Evolutionary conservation across 2,329 filamentous ascomycete genomes (phyloP), one percentile per base, ranked within the genome.

Genomic region (Fusarium marasasianum): DNA sequence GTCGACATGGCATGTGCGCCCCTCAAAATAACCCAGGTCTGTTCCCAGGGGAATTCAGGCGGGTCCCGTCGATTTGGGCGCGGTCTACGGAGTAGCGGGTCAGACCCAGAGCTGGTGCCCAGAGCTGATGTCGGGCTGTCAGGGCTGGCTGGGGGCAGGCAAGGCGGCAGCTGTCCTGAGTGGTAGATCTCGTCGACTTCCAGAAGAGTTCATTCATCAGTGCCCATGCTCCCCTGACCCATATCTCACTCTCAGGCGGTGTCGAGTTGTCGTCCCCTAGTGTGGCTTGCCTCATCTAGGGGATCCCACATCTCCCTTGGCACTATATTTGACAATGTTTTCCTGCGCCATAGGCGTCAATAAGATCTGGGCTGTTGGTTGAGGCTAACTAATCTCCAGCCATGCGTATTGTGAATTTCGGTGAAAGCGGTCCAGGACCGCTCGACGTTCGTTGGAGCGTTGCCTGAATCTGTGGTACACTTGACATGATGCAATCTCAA

Each of bases 201-300:
- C 73, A 78, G 76, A 78, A 76, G 58, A 66, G 57, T 66, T 56
- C 62, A 74, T 65, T 35, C 31, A 35, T 35, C 48, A 53, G 31
- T 63, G 66, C 57, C 61, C 61, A 53, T 58, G 58, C 72, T 76
- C 71, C 71, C 62, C 66, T 71, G 69, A 33, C 48, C 66, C 64
- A 69, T 50, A 50, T 72, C 62, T 50, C 33, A 63, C 58, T 61
- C 40, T 66, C 57, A 62, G 73, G 75, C 63, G 66, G 69, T 75
- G 75, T 77, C 71, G 75, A 41, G 58, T 68, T 72, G 68, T 67
- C 44, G 58, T 70, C 59, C 45, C 41, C 57, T 71, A 68, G 55
- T 72, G 74, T 77, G 73, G 77, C 77, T 79, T 78, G 76, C 77
- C 77, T 79, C 76, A 72, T 71, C 73, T 71, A 74, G 76, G 62